Percentiles rank a stretch among this genome's conserved stretches.
phyloP scores from a whole-genome alignment of 768 basidiomycete genomes.

The Boletales sp. region DNA sequence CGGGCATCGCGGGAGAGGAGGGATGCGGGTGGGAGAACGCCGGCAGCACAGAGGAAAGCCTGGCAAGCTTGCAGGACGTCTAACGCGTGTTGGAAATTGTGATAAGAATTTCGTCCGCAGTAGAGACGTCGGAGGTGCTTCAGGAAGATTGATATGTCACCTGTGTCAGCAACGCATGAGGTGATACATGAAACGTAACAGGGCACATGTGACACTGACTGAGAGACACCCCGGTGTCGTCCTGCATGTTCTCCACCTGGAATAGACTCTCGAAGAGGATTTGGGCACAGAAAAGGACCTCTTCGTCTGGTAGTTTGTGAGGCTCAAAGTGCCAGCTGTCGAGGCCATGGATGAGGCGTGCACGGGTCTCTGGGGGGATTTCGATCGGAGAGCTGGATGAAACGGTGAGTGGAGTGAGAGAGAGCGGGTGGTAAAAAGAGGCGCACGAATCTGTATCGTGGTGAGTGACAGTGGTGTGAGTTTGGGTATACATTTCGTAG shows the following conservation, averaged over 20 bases:
- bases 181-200: constrained; percentile 18
- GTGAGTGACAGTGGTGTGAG: constrained; percentile 65
- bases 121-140: constrained; percentile 90
- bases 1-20: constrained; percentile 44
- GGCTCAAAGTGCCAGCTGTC: constrained; percentile 92
- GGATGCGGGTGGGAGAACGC: constrained; percentile 75
- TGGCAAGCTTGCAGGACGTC: constrained; percentile 95
- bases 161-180: constrained; percentile 38
- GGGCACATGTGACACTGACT: constrained; percentile 39
- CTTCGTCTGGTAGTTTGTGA: constrained; percentile 74
- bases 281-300: constrained; percentile 76
- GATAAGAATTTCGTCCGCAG: constrained; percentile 88
- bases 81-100: constrained; percentile 96
- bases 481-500: constrained; percentile 81
- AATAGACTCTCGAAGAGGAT: constrained; percentile 86
- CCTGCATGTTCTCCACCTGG: constrained; percentile 70
- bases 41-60: constrained; percentile 74
- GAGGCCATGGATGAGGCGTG: constrained; percentile 61
- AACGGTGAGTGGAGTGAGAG: constrained; percentile 10
- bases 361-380: constrained; percentile 47
- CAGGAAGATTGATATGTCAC: constrained; percentile 72
- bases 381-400: constrained; percentile 44
- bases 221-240: constrained; percentile 54
- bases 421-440: neutral
- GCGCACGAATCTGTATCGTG: constrained; percentile 29